Conservation (phyloP, 139 green algal genomes). For the Chlorokybus atmophyticus region DNA sequence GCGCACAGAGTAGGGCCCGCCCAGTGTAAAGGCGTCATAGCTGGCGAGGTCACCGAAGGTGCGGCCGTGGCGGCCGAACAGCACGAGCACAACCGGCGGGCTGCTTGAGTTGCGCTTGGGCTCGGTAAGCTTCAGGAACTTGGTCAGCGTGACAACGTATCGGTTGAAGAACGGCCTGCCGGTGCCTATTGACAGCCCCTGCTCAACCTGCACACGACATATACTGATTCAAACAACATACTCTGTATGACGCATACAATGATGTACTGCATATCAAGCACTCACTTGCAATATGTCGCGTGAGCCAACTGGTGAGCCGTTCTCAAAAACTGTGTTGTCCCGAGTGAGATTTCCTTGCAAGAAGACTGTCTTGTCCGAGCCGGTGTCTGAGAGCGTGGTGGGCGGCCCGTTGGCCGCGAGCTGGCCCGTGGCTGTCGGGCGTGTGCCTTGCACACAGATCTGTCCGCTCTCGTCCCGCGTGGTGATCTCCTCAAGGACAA, state of each 20-base stretch:
- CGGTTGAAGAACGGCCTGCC: constrained; percentile 61
- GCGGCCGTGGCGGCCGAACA: constrained; percentile 47
- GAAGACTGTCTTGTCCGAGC: constrained; percentile 54
- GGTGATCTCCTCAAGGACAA: constrained; percentile 65
- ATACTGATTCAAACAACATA: no score
- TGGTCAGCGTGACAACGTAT: constrained; percentile 12
- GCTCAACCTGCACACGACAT: constrained; percentile 61
- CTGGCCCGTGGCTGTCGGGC: constrained; percentile 14
- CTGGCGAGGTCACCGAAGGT: constrained; percentile 76
- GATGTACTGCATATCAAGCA: no score
- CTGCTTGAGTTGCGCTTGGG: constrained; percentile 5
- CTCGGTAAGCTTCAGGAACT: constrained; percentile 44
- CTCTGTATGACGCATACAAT: no score
- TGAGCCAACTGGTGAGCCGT: constrained; percentile 49
- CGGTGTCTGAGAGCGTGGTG: constrained; percentile 65
- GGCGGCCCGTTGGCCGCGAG: constrained; percentile 54
- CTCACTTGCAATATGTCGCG: constrained; percentile 43
- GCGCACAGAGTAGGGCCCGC: constrained; percentile 80
- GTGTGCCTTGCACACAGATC: constrained; percentile 15
- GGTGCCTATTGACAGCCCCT: constrained; percentile 57
- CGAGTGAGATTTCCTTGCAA: constrained; percentile 44
- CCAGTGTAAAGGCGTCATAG: constrained; percentile 89
- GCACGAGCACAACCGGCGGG: constrained; percentile 56
- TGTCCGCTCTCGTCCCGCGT: constrained; percentile 56
- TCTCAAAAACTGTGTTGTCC: constrained; percentile 65